Evolutionary conservation across 2,329 filamentous ascomycete genomes (phyloP), one percentile per base, ranked within the genome.

Genomic region (Gremmenia infestans): DNA sequence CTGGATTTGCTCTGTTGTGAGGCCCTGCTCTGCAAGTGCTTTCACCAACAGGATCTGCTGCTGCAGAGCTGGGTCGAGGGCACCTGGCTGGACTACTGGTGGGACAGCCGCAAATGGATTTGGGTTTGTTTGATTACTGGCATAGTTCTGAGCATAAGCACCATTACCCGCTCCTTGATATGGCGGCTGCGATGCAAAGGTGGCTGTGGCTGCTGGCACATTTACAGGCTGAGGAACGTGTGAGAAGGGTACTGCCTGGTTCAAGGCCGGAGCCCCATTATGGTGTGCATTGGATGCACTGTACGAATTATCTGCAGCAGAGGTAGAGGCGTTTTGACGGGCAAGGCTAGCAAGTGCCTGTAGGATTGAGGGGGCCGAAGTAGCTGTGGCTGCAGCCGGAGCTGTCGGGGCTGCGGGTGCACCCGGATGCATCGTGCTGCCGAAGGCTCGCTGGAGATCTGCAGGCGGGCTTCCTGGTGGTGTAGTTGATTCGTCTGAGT

Each of bases 291-390:
- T 76, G 73, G 80, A 72, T 66, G 78, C 72, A 74, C 73, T 78
- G 63, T 67, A 71, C 50, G 61, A 56, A 64, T 57, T 69, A 67
- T 63, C 60, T 37, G 66, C 53, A 51, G 66, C 53, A 51, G 78
- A 72, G 51, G 76, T 72, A 53, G 76, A 75, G 39, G 78, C 81
- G 70, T 85, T 91, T 71, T 90, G 87, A 62, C 88, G 87, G 40
- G 88, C 88, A 74, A 94, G 88, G 68, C 89, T 89, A 61, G 89
- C 88, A 60, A 94, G 80, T 46, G 87, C 87, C 70, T 89, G 88
- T 72, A 92, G 78, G 65, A 94, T 91, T 62, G 84, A 79, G 42
- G 79, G 79, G 36, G 79, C 81, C 55, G 78, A 72, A 60, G 68
- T 70, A 57, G 73, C 67, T 48, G 68, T 68, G 51, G 69, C 63